Evolutionary conservation across 1,139 yeast genomes (phyloP).

Genomic region (Candida sanyaensis): DNA sequence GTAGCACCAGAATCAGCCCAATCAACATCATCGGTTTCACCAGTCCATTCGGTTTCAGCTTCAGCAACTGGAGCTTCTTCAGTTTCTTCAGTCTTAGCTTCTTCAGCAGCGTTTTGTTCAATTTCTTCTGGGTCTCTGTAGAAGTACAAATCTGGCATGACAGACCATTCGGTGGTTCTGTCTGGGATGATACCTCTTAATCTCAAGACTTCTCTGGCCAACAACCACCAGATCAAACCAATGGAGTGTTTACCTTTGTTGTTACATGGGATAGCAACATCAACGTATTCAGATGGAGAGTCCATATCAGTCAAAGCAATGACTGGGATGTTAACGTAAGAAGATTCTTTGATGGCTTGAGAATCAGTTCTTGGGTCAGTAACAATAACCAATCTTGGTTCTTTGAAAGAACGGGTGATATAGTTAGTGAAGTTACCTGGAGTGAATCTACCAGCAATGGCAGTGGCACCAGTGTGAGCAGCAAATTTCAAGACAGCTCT

Average conservation of each 20-base stretch:
- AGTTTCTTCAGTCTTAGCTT: constrained; percentile 55
- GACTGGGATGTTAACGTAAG: constrained; percentile 99
- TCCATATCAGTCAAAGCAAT: constrained; percentile 98
- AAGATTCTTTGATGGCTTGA: constrained; percentile 99
- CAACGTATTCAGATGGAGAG: constrained; percentile 98
- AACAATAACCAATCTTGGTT: constrained; percentile 98
- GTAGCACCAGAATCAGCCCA: constrained; percentile 67
- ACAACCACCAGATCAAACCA: constrained; percentile 99
- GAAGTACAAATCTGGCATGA: constrained; percentile 99
- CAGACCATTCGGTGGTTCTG: constrained; percentile 97
- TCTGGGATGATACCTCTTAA: constrained; percentile 97
- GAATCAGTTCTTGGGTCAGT: constrained; percentile 99
- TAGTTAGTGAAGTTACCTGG: constrained; percentile 99
- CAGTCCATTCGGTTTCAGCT: constrained; percentile 55
- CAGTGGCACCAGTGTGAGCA: constrained; percentile 99
- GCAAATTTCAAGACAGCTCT: constrained; percentile 99
- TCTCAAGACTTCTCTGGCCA: constrained; percentile 99
- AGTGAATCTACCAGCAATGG: constrained; percentile 99
- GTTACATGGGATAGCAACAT: constrained; percentile 99
- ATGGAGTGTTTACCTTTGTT: constrained; percentile 99
- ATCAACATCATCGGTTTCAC: constrained; percentile 64
- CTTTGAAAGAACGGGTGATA: constrained; percentile 99
- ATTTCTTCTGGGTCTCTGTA: constrained; percentile 99
- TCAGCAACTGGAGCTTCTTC: constrained; percentile 52
- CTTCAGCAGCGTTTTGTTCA: constrained; percentile 80